Evolutionary conservation across 495 filamentous ascomycete species (phyloP).

Genomic region (Haplographium delicatum): DNA sequence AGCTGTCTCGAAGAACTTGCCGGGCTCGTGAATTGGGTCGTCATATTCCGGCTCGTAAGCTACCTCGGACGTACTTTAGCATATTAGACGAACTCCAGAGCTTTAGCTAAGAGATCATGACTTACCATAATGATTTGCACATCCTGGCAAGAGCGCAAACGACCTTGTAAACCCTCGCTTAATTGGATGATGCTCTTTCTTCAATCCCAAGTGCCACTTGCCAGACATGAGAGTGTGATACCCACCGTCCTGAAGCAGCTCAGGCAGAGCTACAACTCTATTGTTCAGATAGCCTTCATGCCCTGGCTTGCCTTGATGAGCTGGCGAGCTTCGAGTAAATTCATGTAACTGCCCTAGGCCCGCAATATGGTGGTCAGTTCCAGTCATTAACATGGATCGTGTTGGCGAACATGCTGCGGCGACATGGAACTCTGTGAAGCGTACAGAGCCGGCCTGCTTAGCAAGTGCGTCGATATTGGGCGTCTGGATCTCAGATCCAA

Average conservation of each 20-base stretch:
- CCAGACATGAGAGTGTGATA: conserved; percentile 59
- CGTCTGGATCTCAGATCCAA: conserved; percentile 59
- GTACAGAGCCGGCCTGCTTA: conserved; percentile 35
- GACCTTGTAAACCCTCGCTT: conserved; percentile 39
- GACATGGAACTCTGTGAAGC: conserved; percentile 35
- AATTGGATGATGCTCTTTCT: conserved; percentile 34
- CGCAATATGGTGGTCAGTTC: conserved; percentile 49
- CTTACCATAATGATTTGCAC: conserved; percentile 3
- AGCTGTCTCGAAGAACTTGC: neutral
- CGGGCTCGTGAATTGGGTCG: too few species aligned
- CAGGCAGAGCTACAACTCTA: conserved; percentile 54
- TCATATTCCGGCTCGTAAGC: too few species aligned
- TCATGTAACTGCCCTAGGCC: conserved; percentile 42
- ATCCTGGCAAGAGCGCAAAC: conserved; percentile 40
- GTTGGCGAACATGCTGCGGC: conserved; percentile 62
- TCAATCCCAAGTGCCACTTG: conserved; percentile 53
- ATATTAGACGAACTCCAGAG: too few species aligned
- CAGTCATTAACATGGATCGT: conserved; percentile 54
- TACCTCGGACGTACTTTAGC: too few species aligned
- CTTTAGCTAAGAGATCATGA: too few species aligned
- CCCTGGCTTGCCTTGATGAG: conserved; percentile 44
- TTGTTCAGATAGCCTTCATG: conserved; percentile 65
- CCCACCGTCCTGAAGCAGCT: conserved; percentile 54
- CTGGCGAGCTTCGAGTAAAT: conserved; percentile 16
- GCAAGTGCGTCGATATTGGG: conserved; percentile 56